These are phyloP conservation scores for Dianthus caryophyllus DNA, from an alignment of 148 eudicot genomes.

Conservation along the genomic window DNA sequence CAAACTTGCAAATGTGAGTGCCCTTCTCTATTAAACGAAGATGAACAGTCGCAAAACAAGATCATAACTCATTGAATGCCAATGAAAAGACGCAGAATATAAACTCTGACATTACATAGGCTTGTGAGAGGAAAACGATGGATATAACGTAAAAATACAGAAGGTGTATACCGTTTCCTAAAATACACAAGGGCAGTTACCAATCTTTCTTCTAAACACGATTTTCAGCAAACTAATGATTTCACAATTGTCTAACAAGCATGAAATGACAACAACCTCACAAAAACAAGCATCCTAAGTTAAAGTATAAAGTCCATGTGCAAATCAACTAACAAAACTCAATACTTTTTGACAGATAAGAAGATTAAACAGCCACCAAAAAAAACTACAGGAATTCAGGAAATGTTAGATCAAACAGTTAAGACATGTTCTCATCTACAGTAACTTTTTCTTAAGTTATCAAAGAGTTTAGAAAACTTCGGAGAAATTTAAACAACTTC, in stretches of 20 bases:
- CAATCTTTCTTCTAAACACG: background rate
- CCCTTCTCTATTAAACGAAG: too few relatives aligned
- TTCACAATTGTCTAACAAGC: background rate
- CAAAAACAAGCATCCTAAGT: background rate
- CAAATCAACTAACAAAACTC: background rate
- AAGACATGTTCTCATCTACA: too few relatives aligned
- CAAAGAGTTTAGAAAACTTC: too few relatives aligned
- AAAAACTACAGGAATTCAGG: background rate
- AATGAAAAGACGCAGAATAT: too few relatives aligned
- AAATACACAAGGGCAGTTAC: background rate
- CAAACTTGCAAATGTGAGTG: background rate
- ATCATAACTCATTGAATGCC: too few relatives aligned
- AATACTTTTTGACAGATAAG: background rate
- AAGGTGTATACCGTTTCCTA: too few relatives aligned
- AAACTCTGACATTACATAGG: too few relatives aligned
- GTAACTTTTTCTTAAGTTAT: too few relatives aligned
- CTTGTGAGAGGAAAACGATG: too few relatives aligned
- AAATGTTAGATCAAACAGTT: conserved; percentile 25
- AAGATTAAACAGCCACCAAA: background rate
- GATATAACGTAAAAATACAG: too few relatives aligned
- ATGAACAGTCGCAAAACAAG: too few relatives aligned
- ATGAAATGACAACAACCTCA: background rate
- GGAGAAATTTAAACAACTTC: too few relatives aligned
- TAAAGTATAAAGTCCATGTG: conserved; percentile 8
- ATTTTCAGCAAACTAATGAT: background rate